phyloP scores from a whole-genome alignment of 2,329 filamentous ascomycete species.

The Colletotrichum godetiae region DNA sequence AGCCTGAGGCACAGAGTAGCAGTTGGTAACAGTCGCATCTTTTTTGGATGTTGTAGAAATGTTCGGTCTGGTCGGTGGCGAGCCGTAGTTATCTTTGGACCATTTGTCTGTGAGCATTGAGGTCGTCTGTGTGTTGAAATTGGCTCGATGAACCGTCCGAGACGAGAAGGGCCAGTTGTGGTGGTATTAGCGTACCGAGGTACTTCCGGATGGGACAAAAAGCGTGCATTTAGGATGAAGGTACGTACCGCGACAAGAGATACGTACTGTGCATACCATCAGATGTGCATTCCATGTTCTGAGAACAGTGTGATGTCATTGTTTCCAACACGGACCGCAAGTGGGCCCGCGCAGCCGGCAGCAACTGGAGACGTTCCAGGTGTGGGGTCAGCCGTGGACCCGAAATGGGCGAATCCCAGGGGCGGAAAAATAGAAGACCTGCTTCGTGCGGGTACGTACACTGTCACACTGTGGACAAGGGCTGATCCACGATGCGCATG shows the following conservation, averaged over 20 bases:
- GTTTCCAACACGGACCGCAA: constrained; percentile 11
- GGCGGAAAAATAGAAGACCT: background rate
- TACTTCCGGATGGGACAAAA: background rate
- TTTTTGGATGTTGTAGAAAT: background rate
- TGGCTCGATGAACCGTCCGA: background rate
- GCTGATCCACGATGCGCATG: constrained; percentile 22
- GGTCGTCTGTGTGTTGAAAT: background rate
- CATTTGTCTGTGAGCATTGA: background rate
- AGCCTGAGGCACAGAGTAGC: background rate
- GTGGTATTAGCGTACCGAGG: constrained; percentile 3
- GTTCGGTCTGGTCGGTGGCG: background rate
- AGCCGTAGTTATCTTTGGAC: background rate
- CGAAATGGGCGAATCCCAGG: constrained; percentile 9
- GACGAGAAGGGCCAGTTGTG: background rate
- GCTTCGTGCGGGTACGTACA: too few species aligned
- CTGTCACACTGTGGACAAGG: background rate
- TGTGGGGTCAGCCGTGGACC: background rate
- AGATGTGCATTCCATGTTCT: background rate
- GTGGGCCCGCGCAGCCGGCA: constrained; percentile 13
- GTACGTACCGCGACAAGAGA: background rate
- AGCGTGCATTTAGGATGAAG: background rate
- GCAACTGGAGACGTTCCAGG: constrained; percentile 20
- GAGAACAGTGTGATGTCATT: constrained; percentile 33
- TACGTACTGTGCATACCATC: background rate
- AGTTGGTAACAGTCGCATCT: background rate